A percentile compares a stretch with the other conserved stretches of the same genome.
Evolutionary conservation across 148 eudicot genomes (phyloP).

Genomic region (Rhododendron simsii): DNA sequence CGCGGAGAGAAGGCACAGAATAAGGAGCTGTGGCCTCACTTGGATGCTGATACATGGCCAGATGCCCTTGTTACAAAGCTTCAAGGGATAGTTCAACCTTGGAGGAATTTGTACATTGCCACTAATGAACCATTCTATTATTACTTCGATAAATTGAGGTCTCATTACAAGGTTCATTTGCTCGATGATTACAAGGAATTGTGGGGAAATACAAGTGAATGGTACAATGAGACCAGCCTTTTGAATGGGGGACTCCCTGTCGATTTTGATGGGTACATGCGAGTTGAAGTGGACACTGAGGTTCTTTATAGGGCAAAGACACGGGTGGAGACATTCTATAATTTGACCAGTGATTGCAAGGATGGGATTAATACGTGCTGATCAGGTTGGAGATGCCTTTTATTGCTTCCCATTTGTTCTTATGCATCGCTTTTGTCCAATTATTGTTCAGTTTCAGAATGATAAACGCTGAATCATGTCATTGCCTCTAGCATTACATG

Average conservation of each 20-base stretch:
- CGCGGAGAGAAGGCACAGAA: constrained; percentile 89
- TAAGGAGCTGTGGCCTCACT: constrained; percentile 74
- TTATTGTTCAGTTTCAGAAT: constrained; percentile 10
- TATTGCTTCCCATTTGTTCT: constrained; percentile 1
- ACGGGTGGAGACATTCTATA: constrained; percentile 80
- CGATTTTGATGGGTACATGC: constrained; percentile 89
- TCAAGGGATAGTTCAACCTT: constrained; percentile 46
- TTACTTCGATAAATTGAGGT: constrained; percentile 87
- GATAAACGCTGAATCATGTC: constrained; percentile 1
- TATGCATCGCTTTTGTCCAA: constrained; percentile 4
- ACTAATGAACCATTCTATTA: constrained; percentile 91
- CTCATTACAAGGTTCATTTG: constrained; percentile 85
- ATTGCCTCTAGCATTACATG: constrained; percentile 8
- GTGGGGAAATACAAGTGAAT: constrained; percentile 93
- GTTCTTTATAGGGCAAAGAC: constrained; percentile 85
- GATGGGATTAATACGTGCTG: constrained; percentile 82
- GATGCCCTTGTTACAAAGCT: constrained; percentile 67
- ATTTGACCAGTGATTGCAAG: constrained; percentile 90
- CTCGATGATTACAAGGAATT: constrained; percentile 80
- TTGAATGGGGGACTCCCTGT: constrained; percentile 74
- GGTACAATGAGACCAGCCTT: constrained; percentile 75
- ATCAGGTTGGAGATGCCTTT: constrained; percentile 22
- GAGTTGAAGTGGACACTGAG: constrained; percentile 92
- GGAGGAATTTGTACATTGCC: constrained; percentile 87
- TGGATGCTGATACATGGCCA: constrained; percentile 86